Base-by-base conservation (phyloP, 495 filamentous ascomycete species). In the Aspergillus olivimuriae region DNA sequence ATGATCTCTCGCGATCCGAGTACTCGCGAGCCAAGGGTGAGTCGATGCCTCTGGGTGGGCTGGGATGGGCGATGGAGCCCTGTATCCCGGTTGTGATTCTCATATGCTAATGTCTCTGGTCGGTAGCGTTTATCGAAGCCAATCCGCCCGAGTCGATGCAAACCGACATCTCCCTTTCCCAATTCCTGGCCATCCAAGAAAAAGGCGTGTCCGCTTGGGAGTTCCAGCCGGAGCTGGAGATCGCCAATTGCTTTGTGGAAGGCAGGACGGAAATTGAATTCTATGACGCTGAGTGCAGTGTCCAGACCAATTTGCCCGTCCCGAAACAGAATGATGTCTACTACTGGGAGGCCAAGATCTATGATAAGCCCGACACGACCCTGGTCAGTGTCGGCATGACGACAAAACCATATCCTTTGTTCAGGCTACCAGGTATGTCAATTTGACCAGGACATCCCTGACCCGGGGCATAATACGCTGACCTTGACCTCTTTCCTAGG, bases 291-390 rank as follows among this genome's bases (percentile, higher is more conserved):
- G 94, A 92, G 61, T 97, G 92, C 66, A 94, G 88, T 58, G 94
- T 97, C 37, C 87, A 96, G 73, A 95, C 85, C 62, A 98, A 98
- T 52, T 68, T 98, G 30, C 92, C 92, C 0, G 84, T 98, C 26
- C 92, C 92, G 17, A 98, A 98, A 61, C 92, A 98, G 58, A 97
- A 98, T 54, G 92, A 98, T 59, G 90, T 96, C 11, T 97, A 97
- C 57, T 98, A 98, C 62, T 98, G 92, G 92, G 92, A 98, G 58
- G 87, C 92, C 11, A 98, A 98, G 66, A 82, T 98, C 31, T 97
- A 92, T 64, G 94, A 97, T 41, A 96, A 97, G 65, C 91, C 92
- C 3, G 92, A 96, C 26, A 75, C 71, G 12, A 89, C 90, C 0
- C 65, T 86, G 45, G 73, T 98, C 32, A 89, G 83, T 53, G 85